Conservation (phyloP, 2,329 filamentous ascomycete species). For the Aureobasidium lini region DNA sequence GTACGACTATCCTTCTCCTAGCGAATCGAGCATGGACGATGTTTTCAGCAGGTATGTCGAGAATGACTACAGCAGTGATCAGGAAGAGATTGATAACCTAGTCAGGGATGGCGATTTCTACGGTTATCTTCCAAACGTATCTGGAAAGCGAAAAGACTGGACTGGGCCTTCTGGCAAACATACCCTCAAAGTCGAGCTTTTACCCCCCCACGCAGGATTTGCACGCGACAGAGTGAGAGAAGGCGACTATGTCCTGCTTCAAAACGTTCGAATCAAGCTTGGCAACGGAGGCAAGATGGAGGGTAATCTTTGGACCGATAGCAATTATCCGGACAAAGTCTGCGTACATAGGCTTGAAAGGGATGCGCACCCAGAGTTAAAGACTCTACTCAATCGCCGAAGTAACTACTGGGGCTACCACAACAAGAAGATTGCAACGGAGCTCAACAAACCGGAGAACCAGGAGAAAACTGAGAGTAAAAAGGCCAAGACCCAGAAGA, state of each 20-base stretch:
- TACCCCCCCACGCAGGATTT: conserved; percentile 56
- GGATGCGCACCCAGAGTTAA: conserved; percentile 37
- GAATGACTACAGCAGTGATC: neutral
- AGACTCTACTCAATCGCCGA: conserved; percentile 56
- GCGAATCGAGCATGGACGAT: conserved; percentile 21
- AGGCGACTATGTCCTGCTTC: conserved; percentile 58
- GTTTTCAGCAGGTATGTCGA: neutral
- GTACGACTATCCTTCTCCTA: conserved; percentile 44
- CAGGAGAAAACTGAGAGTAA: too few species aligned
- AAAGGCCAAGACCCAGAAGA: conserved; percentile 21
- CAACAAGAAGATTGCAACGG: neutral
- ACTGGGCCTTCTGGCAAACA: conserved; percentile 65
- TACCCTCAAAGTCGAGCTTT: conserved; percentile 65
- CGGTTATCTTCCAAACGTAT: conserved; percentile 38
- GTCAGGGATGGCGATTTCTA: conserved; percentile 47
- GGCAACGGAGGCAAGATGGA: conserved; percentile 55
- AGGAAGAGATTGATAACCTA: neutral
- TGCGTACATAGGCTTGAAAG: conserved; percentile 38
- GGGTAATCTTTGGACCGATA: conserved; percentile 61
- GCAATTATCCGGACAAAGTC: conserved; percentile 44
- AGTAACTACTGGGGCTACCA: conserved; percentile 45
- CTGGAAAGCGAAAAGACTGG: conserved; percentile 46
- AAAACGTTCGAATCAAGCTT: conserved; percentile 64
- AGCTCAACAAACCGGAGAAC: conserved; percentile 23
- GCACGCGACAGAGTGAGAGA: conserved; percentile 49